These are phyloP conservation scores for Lactarius deliciosus DNA, from an alignment of 768 basidiomycete species.

Conservation along the genomic window DNA sequence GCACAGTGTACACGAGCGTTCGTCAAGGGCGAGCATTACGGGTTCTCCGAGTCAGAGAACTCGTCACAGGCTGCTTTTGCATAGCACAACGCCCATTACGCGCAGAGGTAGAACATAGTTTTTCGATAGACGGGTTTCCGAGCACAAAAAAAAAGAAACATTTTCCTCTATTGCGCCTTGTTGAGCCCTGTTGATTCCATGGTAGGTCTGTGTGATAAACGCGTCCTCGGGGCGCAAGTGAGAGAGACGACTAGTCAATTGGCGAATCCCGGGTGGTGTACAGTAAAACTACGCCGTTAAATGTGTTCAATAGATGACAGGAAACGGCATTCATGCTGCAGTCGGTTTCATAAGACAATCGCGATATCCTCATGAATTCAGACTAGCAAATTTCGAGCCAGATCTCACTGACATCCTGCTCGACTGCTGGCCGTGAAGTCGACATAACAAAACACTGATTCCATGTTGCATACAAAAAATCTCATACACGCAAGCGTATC, in stretches of 20 bases:
- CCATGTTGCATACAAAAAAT: too few species aligned
- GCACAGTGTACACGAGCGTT: constrained; percentile 90
- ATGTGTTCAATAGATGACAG: background rate
- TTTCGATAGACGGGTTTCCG: constrained; percentile 20
- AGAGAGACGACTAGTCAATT: background rate
- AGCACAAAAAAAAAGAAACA: constrained; percentile 12
- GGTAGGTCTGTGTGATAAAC: background rate
- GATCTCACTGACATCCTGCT: background rate
- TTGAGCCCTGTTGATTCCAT: background rate
- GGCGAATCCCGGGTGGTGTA: background rate
- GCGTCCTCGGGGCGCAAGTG: background rate
- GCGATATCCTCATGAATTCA: background rate
- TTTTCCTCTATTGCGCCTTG: background rate
- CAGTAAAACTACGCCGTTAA: too few species aligned
- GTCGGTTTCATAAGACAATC: background rate
- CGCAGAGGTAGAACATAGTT: constrained; percentile 11
- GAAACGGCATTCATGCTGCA: background rate
- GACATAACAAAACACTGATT: too few species aligned
- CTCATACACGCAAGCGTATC: too few species aligned
- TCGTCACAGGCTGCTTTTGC: constrained; percentile 46
- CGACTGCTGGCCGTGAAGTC: background rate
- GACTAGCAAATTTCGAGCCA: background rate
- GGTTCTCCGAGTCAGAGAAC: constrained; percentile 50
- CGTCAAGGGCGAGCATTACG: constrained; percentile 68
- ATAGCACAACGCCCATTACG: constrained; percentile 31